phyloP scores from a whole-genome alignment of 139 green algal genomes.

The Volvox reticuliferus region DNA sequence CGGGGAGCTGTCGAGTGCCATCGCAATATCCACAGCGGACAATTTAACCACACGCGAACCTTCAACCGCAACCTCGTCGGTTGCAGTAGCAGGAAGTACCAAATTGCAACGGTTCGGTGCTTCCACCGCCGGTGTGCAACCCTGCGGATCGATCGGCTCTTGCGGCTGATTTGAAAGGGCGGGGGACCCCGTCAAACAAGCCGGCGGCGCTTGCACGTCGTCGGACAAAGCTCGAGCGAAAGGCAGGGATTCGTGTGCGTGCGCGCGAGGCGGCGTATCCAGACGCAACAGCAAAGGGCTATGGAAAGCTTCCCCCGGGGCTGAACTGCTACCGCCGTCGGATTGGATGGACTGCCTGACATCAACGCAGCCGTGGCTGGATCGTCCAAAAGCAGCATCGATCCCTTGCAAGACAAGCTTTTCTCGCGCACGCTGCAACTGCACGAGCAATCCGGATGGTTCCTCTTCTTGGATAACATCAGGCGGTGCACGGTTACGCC shows the following conservation, averaged over 20 bases:
- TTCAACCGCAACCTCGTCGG: no score
- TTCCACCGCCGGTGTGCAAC: no score
- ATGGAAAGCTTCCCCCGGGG: not conserved
- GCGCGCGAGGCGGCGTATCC: slow-evolving; percentile 1
- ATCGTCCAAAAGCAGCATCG: no score
- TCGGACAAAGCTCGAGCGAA: not conserved
- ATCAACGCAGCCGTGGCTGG: no score
- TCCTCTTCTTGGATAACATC: no score
- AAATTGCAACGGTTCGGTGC: no score
- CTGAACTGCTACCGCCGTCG: not conserved
- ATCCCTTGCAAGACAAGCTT: not conserved
- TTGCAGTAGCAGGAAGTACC: no score
- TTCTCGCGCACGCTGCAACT: not conserved
- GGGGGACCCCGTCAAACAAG: not conserved
- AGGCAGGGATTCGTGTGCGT: not conserved
- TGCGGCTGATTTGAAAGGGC: not conserved
- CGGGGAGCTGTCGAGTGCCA: not conserved
- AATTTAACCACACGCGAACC: no score
- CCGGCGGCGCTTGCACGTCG: not conserved
- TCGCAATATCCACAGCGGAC: not conserved
- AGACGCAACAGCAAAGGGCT: not conserved
- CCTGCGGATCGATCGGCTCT: not conserved
- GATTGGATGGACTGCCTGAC: no score
- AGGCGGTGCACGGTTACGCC: no score
- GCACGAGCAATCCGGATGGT: not conserved